phyloP scores from a whole-genome alignment of 805 yeast genomes.

The Ogataea saltuana region DNA sequence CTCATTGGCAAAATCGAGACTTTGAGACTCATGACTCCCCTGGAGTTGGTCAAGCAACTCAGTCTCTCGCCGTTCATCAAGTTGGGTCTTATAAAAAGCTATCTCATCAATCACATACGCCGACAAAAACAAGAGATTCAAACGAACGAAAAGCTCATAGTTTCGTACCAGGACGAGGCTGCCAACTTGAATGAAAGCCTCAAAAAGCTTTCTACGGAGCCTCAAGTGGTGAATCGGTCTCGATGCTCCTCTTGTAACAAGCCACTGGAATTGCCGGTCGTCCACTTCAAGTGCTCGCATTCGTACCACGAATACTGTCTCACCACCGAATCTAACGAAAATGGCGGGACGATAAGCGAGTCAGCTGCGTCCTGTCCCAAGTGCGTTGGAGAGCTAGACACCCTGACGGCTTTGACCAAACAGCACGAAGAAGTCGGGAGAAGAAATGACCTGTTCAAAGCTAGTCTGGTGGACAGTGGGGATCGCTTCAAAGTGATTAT shows the following conservation, averaged over 20 bases:
- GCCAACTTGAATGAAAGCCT: slow-evolving; percentile 53
- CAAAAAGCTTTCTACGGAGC: slow-evolving; percentile 46
- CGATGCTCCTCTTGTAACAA: slow-evolving; percentile 66
- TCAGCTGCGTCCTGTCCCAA: slow-evolving; percentile 56
- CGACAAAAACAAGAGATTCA: slow-evolving; percentile 61
- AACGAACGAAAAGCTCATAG: slow-evolving; percentile 66
- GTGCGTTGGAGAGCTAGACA: slow-evolving; percentile 72
- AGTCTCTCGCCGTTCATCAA: slow-evolving; percentile 60
- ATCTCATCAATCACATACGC: slow-evolving; percentile 61
- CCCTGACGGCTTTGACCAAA: slow-evolving; percentile 55
- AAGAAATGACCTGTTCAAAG: slow-evolving; percentile 61
- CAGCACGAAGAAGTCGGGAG: slow-evolving; percentile 64
- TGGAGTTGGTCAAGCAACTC: slow-evolving; percentile 74
- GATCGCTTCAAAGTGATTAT: slow-evolving; percentile 75
- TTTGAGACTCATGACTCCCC: slow-evolving; percentile 60
- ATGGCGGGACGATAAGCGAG: slow-evolving; percentile 10
- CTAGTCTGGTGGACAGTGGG: slow-evolving; percentile 50
- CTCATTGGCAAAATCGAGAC: slow-evolving; percentile 56
- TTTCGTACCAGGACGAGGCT: slow-evolving; percentile 69
- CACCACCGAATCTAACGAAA: slow-evolving; percentile 20
- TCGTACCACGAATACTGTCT: slow-evolving; percentile 81
- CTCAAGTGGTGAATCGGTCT: slow-evolving; percentile 58
- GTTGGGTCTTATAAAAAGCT: slow-evolving; percentile 66
- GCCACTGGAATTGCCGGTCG: slow-evolving; percentile 71
- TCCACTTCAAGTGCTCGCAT: slow-evolving; percentile 85